Evolutionary conservation across 768 basidiomycete species (phyloP).

Genomic region (Lepiota venenata): DNA sequence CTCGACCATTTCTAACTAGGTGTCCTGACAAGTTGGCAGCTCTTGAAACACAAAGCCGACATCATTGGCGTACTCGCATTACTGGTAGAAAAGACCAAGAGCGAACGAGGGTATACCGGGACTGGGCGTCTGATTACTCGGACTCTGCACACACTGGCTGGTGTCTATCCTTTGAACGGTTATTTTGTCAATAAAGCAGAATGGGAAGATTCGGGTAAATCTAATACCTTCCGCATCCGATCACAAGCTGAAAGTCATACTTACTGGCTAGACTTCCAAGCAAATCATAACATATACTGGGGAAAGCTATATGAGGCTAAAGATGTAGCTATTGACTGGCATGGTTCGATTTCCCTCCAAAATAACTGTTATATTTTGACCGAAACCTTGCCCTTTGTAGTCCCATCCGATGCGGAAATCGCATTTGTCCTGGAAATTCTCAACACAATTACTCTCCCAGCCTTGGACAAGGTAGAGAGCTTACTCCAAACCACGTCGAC

Average conservation of each 20-base stretch:
- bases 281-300: slow-evolving; percentile 68
- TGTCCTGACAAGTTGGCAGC: slow-evolving; percentile 31
- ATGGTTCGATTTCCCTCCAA: slow-evolving; percentile 44
- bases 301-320: slow-evolving; percentile 73
- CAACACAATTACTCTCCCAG: slow-evolving; percentile 61
- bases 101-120: slow-evolving; percentile 84
- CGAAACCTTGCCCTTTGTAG: slow-evolving; percentile 25
- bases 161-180: slow-evolving; percentile 73
- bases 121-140: slow-evolving; percentile 77
- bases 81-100: slow-evolving; percentile 77
- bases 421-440: slow-evolving; percentile 78
- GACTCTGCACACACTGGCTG: slow-evolving; percentile 69
- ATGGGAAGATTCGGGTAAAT: slow-evolving; percentile 73
- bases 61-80: slow-evolving; percentile 60
- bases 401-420: slow-evolving; percentile 69
- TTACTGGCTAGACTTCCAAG: slow-evolving; percentile 51
- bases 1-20: neutral
- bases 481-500: slow-evolving; percentile 51
- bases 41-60: slow-evolving; percentile 65
- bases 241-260: neutral
- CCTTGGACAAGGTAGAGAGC: slow-evolving; percentile 61
- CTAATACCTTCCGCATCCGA: neutral
- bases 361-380: slow-evolving; percentile 1
- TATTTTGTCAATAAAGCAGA: slow-evolving; percentile 81
- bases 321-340: slow-evolving; percentile 88